Evolutionary conservation across 768 basidiomycete species (phyloP).

Genomic region (Kwoniella sp.): DNA sequence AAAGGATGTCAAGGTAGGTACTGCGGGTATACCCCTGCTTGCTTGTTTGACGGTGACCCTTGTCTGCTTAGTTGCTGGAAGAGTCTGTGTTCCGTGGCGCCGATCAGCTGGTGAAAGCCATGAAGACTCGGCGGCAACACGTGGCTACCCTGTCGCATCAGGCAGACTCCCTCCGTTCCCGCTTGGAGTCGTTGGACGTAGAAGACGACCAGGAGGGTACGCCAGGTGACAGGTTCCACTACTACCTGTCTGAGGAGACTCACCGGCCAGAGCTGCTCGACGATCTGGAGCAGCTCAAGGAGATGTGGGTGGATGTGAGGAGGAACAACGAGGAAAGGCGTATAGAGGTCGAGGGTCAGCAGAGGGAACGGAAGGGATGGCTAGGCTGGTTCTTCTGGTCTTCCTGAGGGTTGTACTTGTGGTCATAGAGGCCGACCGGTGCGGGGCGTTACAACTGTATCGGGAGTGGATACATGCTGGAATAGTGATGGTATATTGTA

Average conservation of each 20-base stretch:
- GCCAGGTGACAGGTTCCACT: slow-evolving; percentile 20
- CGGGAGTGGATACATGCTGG: not conserved
- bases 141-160: not conserved
- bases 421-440: slow-evolving; percentile 1
- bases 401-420: too few relatives aligned
- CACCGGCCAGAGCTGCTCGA: slow-evolving; percentile 24
- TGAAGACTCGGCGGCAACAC: slow-evolving; percentile 2
- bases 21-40: not conserved
- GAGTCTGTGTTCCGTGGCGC: slow-evolving; percentile 21
- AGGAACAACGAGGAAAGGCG: slow-evolving; percentile 11
- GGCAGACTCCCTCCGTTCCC: not conserved
- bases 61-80: slow-evolving; percentile 21
- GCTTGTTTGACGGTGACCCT: not conserved
- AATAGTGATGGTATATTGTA: not conserved
- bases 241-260: slow-evolving; percentile 29
- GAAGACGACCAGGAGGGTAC: slow-evolving; percentile 27
- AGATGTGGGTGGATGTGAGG: slow-evolving; percentile 25
- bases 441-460: not conserved
- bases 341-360: slow-evolving; percentile 3
- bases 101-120: slow-evolving; percentile 14
- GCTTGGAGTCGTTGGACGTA: slow-evolving; percentile 19
- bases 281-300: slow-evolving; percentile 19
- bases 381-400: slow-evolving; percentile 10
- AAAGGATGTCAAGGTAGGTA: slow-evolving; percentile 27
- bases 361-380: slow-evolving; percentile 5